Evolutionary conservation across 148 eudicot species (phyloP), one percentile per base, ranked within the genome.

Genomic region (Diospyros lotus): DNA sequence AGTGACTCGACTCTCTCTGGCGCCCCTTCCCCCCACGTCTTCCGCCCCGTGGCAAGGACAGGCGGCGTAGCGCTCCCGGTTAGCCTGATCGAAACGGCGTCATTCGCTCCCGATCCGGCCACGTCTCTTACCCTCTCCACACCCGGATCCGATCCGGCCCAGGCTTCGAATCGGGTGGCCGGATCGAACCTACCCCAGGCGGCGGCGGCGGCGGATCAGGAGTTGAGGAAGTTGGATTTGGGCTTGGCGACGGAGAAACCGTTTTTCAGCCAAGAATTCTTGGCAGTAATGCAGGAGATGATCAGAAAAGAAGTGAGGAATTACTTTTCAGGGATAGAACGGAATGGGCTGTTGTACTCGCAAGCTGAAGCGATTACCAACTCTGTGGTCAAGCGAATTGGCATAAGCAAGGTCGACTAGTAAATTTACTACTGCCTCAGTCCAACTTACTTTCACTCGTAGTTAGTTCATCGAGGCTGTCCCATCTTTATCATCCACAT

Each of bases 261-360:
- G 68, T 82, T 84, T 66, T 89, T 86, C 66, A 86, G 75, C 40
- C 48, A 74, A 62, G 90, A 89, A 64, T 82, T 87, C 10, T 51
- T 89, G 76, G 75, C 78, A 50, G 88, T 81, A 69, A 82, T 89
- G 88, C 85, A 81, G 28, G 90, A 87, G 55, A 87, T 89, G 93
- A 81, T 89, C 15, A 83, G 78, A 63, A 75, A 78, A 8, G 93
- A 87, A 62, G 90, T 89, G 75, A 82, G 87, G 79, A 77, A 64
- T 61, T 89, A 85, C 61, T 83, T 89, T 87, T 69, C 78, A 58
- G 89, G 83, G 66, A 58, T 84, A 48, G 76, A 77, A 56, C 84
- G 77, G 5, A 80, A 73, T 6, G 82, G 85, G 14, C 18, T 70
- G 0, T 28, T 28, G 58, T 78, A 88, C 72, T 68, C 75, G 75